phyloP scores from a whole-genome alignment of 768 basidiomycete genomes.

The Suillus sp. region DNA sequence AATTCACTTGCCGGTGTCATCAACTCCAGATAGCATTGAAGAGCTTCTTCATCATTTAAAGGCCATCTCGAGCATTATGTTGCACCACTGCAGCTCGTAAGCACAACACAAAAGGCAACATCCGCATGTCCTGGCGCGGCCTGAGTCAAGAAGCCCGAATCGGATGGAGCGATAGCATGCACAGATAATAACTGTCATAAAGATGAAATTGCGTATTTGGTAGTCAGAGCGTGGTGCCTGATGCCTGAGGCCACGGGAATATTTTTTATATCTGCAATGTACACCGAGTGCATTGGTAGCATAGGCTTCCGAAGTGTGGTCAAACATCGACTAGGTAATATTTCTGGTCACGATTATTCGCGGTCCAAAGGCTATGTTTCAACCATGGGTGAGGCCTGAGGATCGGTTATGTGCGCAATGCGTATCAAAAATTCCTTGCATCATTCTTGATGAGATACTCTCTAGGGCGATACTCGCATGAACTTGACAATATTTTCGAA shows the following conservation, averaged over 20 bases:
- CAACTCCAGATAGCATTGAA: neutral
- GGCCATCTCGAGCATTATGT: neutral
- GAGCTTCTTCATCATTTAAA: neutral
- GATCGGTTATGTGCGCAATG: neutral
- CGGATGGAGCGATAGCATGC: neutral
- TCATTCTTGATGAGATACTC: neutral
- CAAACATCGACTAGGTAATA: neutral
- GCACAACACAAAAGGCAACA: neutral
- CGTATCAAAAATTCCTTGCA: neutral
- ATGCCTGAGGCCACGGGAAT: neutral
- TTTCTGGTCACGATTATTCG: neutral
- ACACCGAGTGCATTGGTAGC: neutral
- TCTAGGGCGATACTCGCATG: neutral
- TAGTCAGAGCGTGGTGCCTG: neutral
- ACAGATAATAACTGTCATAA: neutral
- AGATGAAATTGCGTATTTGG: neutral
- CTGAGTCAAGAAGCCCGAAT: neutral
- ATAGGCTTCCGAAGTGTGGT: neutral
- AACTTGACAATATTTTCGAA: neutral
- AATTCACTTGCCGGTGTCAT: neutral
- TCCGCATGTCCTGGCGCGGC: neutral
- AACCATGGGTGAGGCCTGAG: neutral
- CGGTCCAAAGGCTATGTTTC: neutral
- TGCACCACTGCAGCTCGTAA: neutral
- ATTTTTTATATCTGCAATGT: neutral